Base-by-base conservation (phyloP, 257 asterid genomes). In the Ehretia macrophylla region DNA sequence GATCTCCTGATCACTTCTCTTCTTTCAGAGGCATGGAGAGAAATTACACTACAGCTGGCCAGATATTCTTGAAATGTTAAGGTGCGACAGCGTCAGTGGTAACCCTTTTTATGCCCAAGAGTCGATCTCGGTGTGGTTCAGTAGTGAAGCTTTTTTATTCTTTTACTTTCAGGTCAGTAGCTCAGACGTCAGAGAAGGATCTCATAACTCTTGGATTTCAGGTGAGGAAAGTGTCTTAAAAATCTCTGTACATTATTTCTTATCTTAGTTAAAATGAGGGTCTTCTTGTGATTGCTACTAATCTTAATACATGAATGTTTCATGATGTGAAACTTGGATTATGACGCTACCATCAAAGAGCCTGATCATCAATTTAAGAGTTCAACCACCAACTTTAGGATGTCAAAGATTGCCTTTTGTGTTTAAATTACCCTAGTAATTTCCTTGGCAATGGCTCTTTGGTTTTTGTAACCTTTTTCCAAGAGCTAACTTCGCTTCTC, bases 11-110 rank as follows among this genome's bases (percentile, higher is more conserved):
- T 71, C 60, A 46, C 59, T 21, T 17, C 0, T 58, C 20, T 70
- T 52, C 69, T 69, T 66, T 74, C 93, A 92, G 99, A 86, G 99
- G 83, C 88, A 84, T 70, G 99, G 97, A 48, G 99, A 92, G 78
- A 92, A 83, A 81, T 80, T 92, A 80, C 77, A 62, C 74, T 78
- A 86, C 71, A 92, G 97, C 77, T 92, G 99, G 99, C 81, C 88
- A 58, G 71, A 74, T 68, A 92, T 92, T 75, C 94, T 92, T 58
- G 95, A 81, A 67, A 56, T 85, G 84, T 71, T 92, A 65, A 92
- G 97, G 99, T 88, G 63, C 52, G 49, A 55, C 20, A 49, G 27
- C 20, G 38, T 20, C 57, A 42, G 47, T 42, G 1, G 16, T 21
- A 52, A 16, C 10, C 57, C 32, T 22, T 32, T 4, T 14, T 10